Conservation (phyloP, 1,284 basidiomycete genomes). For the Baeospora myosura region DNA sequence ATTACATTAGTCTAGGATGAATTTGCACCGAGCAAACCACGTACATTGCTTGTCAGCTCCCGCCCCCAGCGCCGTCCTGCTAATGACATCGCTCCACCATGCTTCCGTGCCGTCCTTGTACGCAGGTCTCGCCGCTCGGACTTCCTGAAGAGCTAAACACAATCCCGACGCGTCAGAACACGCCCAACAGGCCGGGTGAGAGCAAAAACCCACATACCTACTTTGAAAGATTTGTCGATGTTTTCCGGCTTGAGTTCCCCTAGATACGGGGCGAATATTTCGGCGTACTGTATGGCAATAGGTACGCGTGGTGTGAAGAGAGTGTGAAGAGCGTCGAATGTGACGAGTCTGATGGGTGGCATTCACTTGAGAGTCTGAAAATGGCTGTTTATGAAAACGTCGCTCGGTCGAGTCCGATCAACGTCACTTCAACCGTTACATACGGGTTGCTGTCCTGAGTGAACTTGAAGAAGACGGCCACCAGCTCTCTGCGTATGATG, state of each 20-base stretch:
- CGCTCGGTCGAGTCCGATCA: background rate
- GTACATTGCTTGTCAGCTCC: conserved; percentile 52
- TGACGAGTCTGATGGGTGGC: conserved; percentile 49
- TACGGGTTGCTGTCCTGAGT: background rate
- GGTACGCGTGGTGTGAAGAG: conserved; percentile 58
- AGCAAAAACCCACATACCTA: conserved; percentile 33
- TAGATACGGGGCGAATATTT: conserved; percentile 56
- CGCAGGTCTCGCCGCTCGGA: conserved; percentile 52
- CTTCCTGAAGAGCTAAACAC: conserved; percentile 49
- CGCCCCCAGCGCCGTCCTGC: conserved; percentile 62
- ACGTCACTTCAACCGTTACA: no score
- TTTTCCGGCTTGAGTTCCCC: conserved; percentile 46
- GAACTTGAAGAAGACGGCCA: background rate
- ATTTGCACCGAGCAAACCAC: no score
- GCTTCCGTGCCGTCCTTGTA: conserved; percentile 38
- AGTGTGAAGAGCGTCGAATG: conserved; percentile 69
- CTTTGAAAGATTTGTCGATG: conserved; percentile 60
- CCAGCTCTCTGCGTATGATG: background rate
- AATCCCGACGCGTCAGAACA: background rate
- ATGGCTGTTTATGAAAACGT: background rate
- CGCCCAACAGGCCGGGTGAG: conserved; percentile 5
- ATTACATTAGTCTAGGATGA: conserved; percentile 11
- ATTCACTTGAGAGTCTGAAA: conserved; percentile 4
- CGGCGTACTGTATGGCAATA: conserved; percentile 62
- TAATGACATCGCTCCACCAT: conserved; percentile 74